Evolutionary conservation across 768 basidiomycete genomes (phyloP), one percentile per base, ranked within the genome.

Genomic region (Boletus sp.): DNA sequence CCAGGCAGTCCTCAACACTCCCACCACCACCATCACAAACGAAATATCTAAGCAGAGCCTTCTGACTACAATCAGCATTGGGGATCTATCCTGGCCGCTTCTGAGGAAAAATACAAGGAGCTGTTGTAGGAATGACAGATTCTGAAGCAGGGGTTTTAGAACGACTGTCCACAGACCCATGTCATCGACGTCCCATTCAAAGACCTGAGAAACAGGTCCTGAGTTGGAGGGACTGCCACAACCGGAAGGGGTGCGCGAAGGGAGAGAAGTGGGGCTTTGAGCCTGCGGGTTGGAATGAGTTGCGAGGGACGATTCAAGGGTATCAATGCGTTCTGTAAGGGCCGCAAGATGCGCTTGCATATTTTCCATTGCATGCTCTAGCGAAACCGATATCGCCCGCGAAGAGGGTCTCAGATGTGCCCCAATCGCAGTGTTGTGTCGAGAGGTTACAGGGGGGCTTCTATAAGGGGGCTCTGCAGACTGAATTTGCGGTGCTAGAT

Each of bases 261-360:
- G 73, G 37, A 68, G 65, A 7, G 77, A 75, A 19, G 74, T 71
- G 3, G 82, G 77, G 29, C 72, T 68, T 39, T 77, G 77, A 38
- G 42, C 50, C 14, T 57, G 66, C 8, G 55, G 70, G 21, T 75
- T 76, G 32, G 57, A 30, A 27, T 54, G 60, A 29, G 55, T 56
- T 37, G 67, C 58, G 14, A 79, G 64, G 14, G 77, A 72, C 11
- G 67, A 58, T 70, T 86, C 85, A 9, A 88, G 71, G 14, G 78
- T 76, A 62, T 93, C 92, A n/a, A 94, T 72, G 29, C 93, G 84
- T 68, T 93, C 91, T 8, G 81, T 83, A 41, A 94, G 78, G 7
- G 90, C 90, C 0, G 90, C 90, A 19, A 94, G 72, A 57, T 92
- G 88, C 0, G 84, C 81, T 68, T 95, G 92, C 47, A 93, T 79